These are phyloP conservation scores for Tuber borchii DNA, from an alignment of 495 filamentous ascomycete species.

Conservation along the genomic window DNA sequence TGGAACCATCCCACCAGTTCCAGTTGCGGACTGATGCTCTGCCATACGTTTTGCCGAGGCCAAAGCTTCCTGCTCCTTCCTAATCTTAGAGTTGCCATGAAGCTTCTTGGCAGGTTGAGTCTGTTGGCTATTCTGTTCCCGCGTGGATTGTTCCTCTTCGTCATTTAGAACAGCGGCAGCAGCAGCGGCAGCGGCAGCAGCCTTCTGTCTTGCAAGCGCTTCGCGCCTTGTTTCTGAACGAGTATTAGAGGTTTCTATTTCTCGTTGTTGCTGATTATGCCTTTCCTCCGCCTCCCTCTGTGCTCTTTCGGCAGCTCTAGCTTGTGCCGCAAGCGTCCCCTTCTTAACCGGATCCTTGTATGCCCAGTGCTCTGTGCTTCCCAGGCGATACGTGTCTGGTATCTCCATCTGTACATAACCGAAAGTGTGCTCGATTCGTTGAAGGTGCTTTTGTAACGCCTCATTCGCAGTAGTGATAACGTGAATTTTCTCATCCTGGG, in stretches of 20 bases:
- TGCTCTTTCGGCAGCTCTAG: slow-evolving; percentile 62
- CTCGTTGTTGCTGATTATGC: slow-evolving; percentile 44
- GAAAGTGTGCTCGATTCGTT: slow-evolving; percentile 74
- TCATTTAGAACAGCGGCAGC: slow-evolving; percentile 42
- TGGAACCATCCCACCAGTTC: slow-evolving; percentile 26
- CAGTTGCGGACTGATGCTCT: slow-evolving; percentile 37
- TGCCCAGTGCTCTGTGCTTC: slow-evolving; percentile 90
- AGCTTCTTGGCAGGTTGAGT: slow-evolving; percentile 28
- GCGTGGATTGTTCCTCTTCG: slow-evolving; percentile 26
- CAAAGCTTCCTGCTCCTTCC: slow-evolving; percentile 33
- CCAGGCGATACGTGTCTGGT: slow-evolving; percentile 86
- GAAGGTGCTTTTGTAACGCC: slow-evolving; percentile 75
- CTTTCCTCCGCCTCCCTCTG: slow-evolving; percentile 75
- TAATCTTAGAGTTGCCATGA: slow-evolving; percentile 30
- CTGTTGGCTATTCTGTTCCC: slow-evolving; percentile 20
- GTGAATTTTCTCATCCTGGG: slow-evolving; percentile 93
- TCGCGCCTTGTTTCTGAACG: slow-evolving; percentile 32
- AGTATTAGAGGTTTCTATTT: slow-evolving; percentile 28
- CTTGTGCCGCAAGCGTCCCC: slow-evolving; percentile 60
- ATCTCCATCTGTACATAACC: slow-evolving; percentile 79
- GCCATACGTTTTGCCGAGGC: slow-evolving; percentile 37
- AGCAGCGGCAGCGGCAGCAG: slow-evolving; percentile 47
- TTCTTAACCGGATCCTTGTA: slow-evolving; percentile 86
- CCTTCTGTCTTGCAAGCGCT: slow-evolving; percentile 49
- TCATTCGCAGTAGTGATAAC: slow-evolving; percentile 85